Percentiles rank a stretch among this genome's conserved stretches.
These are phyloP conservation scores for Viola pubescens DNA, from an alignment of 441 rosid species.

Conservation along the genomic window DNA sequence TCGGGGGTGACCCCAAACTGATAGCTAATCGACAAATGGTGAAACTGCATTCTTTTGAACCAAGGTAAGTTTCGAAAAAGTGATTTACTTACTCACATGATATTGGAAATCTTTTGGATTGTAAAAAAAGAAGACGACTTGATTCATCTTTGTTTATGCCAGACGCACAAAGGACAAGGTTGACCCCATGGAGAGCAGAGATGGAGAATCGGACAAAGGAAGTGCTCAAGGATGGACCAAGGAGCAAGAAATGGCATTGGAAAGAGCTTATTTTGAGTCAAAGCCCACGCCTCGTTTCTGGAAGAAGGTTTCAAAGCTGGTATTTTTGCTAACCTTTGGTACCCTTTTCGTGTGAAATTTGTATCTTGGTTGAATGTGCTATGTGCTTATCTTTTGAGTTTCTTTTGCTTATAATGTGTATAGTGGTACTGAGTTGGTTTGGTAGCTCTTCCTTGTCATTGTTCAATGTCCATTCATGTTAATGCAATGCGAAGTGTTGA, in stretches of 20 bases:
- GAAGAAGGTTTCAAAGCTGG: constrained; percentile 88
- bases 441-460: too few relatives aligned
- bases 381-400: too few relatives aligned
- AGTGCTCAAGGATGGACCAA: constrained; percentile 43
- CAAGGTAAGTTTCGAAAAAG: constrained; percentile 38
- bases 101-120: neutral
- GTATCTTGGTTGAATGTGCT: too few relatives aligned
- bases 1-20: constrained; percentile 83
- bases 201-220: neutral
- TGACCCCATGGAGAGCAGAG: constrained; percentile 1
- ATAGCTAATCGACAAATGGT: constrained; percentile 97
- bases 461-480: too few relatives aligned
- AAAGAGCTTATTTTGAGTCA: constrained; percentile 55
- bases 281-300: constrained; percentile 86
- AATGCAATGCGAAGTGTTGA: too few relatives aligned
- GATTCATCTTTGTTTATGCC: constrained; percentile 17
- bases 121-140: neutral
- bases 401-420: too few relatives aligned
- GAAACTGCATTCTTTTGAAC: constrained; percentile 94
- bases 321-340: constrained; percentile 17
- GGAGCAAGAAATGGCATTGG: constrained; percentile 60
- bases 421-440: too few relatives aligned
- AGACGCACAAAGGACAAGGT: constrained; percentile 13
- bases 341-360: neutral
- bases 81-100: too few relatives aligned